Evolutionary conservation across 257 asterid species (phyloP).

Genomic region (Salvia rosmarinus): DNA sequence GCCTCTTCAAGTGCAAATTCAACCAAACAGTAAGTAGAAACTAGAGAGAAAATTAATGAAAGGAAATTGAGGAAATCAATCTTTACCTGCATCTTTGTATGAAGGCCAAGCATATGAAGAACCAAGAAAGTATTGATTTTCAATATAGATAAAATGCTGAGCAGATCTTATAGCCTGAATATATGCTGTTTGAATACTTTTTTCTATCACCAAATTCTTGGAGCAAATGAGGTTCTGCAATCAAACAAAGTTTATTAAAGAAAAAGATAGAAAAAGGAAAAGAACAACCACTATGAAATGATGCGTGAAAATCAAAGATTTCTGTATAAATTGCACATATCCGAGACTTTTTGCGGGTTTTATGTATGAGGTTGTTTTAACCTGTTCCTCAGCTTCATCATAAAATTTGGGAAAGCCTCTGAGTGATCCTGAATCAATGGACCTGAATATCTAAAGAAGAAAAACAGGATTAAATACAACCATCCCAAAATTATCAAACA

Average conservation of each 20-base stretch:
- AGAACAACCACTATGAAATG: slow-evolving; percentile 14
- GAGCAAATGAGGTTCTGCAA: slow-evolving; percentile 74
- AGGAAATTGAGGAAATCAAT: slow-evolving; percentile 27
- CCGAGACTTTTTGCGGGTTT: background rate
- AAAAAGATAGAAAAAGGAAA: background rate
- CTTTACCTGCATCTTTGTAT: slow-evolving; percentile 79
- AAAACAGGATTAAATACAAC: slow-evolving; percentile 20
- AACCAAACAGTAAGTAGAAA: slow-evolving; percentile 7
- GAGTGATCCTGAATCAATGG: slow-evolving; percentile 90
- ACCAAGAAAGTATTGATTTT: slow-evolving; percentile 92
- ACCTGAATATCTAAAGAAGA: slow-evolving; percentile 76
- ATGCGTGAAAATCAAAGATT: background rate
- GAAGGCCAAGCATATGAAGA: slow-evolving; percentile 91
- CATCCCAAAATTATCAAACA: slow-evolving; percentile 33
- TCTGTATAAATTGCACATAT: slow-evolving; percentile 16
- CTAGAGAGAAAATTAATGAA: slow-evolving; percentile 11
- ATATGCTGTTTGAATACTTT: slow-evolving; percentile 86
- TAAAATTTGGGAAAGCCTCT: slow-evolving; percentile 72
- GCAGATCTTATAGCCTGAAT: slow-evolving; percentile 95
- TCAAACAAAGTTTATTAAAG: slow-evolving; percentile 6
- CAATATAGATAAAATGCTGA: slow-evolving; percentile 81
- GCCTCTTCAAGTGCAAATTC: background rate
- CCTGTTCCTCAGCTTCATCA: slow-evolving; percentile 68
- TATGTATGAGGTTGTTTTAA: slow-evolving; percentile 31
- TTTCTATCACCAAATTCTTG: slow-evolving; percentile 72